Conservation (phyloP, 1,139 yeast genomes). For the Sugiyamaella sp. region DNA sequence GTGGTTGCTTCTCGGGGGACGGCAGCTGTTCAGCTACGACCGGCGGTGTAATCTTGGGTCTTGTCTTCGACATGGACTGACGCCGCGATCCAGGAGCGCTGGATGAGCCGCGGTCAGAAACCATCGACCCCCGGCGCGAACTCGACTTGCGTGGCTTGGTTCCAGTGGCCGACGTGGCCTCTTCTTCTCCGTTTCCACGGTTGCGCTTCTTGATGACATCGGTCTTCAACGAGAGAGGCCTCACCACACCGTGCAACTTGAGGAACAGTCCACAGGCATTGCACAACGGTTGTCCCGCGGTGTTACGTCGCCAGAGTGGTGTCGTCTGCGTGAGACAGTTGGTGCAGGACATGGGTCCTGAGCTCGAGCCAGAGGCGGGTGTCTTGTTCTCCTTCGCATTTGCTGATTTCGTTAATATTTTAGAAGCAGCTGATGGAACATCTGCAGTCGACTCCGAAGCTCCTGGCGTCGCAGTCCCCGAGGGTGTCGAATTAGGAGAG, state of each 20-base stretch:
- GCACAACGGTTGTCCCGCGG: slow-evolving; percentile 89
- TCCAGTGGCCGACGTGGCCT: slow-evolving; percentile 16
- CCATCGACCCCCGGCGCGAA: slow-evolving; percentile 26
- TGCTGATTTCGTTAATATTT: slow-evolving; percentile 6
- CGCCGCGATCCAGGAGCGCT: slow-evolving; percentile 20
- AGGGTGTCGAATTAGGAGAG: slow-evolving; percentile 21
- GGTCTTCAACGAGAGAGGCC: slow-evolving; percentile 87
- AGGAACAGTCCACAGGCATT: slow-evolving; percentile 94
- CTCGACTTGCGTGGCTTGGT: slow-evolving; percentile 22
- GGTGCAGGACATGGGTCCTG: slow-evolving; percentile 55
- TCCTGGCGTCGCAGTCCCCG: slow-evolving; percentile 20
- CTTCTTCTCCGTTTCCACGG: slow-evolving; percentile 31
- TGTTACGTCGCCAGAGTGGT: slow-evolving; percentile 93
- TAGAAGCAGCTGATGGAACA: background rate
- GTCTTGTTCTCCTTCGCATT: background rate
- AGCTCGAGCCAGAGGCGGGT: slow-evolving; percentile 15
- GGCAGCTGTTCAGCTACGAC: slow-evolving; percentile 6
- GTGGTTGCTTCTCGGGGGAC: slow-evolving; percentile 7
- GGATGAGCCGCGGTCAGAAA: slow-evolving; percentile 20
- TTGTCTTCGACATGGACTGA: slow-evolving; percentile 20
- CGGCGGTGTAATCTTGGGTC: slow-evolving; percentile 13
- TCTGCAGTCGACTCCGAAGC: slow-evolving; percentile 8
- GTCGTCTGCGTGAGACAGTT: slow-evolving; percentile 94
- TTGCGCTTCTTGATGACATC: slow-evolving; percentile 87
- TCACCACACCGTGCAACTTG: slow-evolving; percentile 89